Conservation (phyloP, 306 rosid genomes). For the Vachellia pachyceras region DNA sequence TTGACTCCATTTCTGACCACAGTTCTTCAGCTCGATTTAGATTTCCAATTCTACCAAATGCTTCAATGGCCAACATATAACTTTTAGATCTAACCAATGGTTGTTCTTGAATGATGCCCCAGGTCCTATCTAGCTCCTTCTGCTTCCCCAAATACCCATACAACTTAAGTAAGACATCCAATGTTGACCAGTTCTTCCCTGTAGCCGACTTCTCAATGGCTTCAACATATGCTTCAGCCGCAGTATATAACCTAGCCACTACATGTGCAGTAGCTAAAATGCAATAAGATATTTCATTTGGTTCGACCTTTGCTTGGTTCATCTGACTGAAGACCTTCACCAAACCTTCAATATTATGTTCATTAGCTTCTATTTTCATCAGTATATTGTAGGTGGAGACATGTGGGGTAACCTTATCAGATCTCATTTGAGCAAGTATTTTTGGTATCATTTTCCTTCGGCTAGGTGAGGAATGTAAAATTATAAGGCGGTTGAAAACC, state of each 20-base stretch:
- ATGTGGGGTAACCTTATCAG: slow-evolving; percentile 78
- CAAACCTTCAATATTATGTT: slow-evolving; percentile 74
- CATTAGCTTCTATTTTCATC: slow-evolving; percentile 90
- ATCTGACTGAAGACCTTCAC: slow-evolving; percentile 64
- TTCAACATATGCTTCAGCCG: slow-evolving; percentile 77
- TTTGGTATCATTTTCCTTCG: slow-evolving; percentile 66
- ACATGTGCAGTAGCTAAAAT: slow-evolving; percentile 84
- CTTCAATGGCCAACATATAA: slow-evolving; percentile 78
- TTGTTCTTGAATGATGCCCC: slow-evolving; percentile 64
- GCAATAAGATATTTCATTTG: slow-evolving; percentile 86
- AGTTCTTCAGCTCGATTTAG: slow-evolving; percentile 76
- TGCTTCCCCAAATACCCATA: slow-evolving; percentile 77
- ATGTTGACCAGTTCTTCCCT: slow-evolving; percentile 82
- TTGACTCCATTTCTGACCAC: slow-evolving; percentile 79
- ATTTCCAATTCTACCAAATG: slow-evolving; percentile 78
- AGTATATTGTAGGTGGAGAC: slow-evolving; percentile 91
- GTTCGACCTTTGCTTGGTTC: slow-evolving; percentile 72
- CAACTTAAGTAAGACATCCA: slow-evolving; percentile 73
- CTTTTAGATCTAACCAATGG: slow-evolving; percentile 81
- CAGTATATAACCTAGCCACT: slow-evolving; percentile 73
- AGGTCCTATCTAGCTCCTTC: slow-evolving; percentile 72
- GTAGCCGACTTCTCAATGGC: slow-evolving; percentile 70
- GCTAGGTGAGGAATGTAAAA: slow-evolving; percentile 65
- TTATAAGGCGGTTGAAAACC: slow-evolving; percentile 85
- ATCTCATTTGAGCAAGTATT: slow-evolving; percentile 83